These are phyloP conservation scores for Picochlorum sp. DNA, from an alignment of 139 green algal genomes.

Conservation along the genomic window DNA sequence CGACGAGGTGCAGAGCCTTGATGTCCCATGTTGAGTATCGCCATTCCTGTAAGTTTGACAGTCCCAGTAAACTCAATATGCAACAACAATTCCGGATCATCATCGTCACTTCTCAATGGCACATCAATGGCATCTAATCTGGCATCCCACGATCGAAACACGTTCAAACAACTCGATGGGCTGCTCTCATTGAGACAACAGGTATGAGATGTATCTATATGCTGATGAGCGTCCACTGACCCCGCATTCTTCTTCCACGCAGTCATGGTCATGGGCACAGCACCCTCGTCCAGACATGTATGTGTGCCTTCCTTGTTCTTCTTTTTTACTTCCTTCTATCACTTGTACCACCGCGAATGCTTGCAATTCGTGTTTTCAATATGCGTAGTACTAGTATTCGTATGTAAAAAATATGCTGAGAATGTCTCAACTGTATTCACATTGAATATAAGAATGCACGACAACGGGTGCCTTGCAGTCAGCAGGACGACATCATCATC, in stretches of 20 bases:
- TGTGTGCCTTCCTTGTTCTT: too few species aligned
- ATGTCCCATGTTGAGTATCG: constrained; percentile 44
- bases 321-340: too few species aligned
- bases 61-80: constrained; percentile 76
- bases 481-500: too few species aligned
- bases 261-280: constrained; percentile 84
- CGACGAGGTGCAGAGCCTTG: constrained; percentile 31
- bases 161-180: constrained; percentile 37
- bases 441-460: too few species aligned
- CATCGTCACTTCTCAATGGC: constrained; percentile 61
- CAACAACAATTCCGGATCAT: constrained; percentile 82
- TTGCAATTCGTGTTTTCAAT: too few species aligned
- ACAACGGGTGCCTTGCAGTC: too few species aligned
- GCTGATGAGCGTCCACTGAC: constrained; percentile 71
- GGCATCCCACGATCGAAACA: constrained; percentile 64
- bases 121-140: constrained; percentile 34
- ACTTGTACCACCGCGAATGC: too few species aligned
- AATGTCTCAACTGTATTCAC: too few species aligned
- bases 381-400: too few species aligned
- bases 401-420: too few species aligned
- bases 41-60: constrained; percentile 77
- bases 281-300: constrained; percentile 22
- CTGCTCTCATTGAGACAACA: constrained; percentile 69
- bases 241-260: constrained; percentile 66
- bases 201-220: constrained; percentile 67